These are phyloP conservation scores for Colletotrichum salicis DNA, from an alignment of 2,329 filamentous ascomycete genomes.

Conservation along the genomic window DNA sequence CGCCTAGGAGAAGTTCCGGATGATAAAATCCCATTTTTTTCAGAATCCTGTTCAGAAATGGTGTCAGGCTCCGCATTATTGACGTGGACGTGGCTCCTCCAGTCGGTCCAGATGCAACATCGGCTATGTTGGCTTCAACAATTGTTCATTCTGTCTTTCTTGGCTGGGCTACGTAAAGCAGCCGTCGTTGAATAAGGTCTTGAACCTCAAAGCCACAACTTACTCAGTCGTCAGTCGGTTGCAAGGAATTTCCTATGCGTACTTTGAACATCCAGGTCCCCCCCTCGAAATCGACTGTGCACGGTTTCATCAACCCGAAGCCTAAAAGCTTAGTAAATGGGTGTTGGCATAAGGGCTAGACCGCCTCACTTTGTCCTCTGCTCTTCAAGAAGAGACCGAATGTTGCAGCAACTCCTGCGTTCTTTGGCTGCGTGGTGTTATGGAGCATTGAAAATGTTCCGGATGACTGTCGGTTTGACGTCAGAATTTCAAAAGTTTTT, in stretches of 20 bases:
- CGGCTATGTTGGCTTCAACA: neutral
- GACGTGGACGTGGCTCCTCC: slow-evolving; percentile 2
- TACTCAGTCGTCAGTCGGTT: slow-evolving; percentile 10
- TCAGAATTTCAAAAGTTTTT: slow-evolving; percentile 2
- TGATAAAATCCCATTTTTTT: neutral
- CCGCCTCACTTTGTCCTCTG: slow-evolving; percentile 10
- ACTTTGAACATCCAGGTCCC: neutral
- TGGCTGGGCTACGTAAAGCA: slow-evolving; percentile 10
- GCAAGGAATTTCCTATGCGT: slow-evolving; percentile 4
- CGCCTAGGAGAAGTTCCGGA: neutral
- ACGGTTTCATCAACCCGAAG: slow-evolving; percentile 29
- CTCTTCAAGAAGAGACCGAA: slow-evolving; percentile 14
- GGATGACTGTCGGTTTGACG: slow-evolving; percentile 41
- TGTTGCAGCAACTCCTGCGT: slow-evolving; percentile 21
- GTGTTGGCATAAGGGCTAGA: slow-evolving; percentile 6
- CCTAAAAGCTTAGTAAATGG: slow-evolving; percentile 23
- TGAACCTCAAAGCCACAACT: neutral
- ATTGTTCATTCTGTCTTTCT: neutral
- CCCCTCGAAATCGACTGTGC: slow-evolving; percentile 12
- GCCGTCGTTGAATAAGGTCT: slow-evolving; percentile 17
- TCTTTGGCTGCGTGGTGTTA: slow-evolving; percentile 25
- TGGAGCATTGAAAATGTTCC: slow-evolving; percentile 45
- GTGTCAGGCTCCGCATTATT: neutral
- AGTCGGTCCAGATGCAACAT: slow-evolving; percentile 14
- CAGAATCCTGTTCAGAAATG: neutral